phyloP scores from a whole-genome alignment of 2,329 filamentous ascomycete genomes.

The Chaetothyriales sp. region DNA sequence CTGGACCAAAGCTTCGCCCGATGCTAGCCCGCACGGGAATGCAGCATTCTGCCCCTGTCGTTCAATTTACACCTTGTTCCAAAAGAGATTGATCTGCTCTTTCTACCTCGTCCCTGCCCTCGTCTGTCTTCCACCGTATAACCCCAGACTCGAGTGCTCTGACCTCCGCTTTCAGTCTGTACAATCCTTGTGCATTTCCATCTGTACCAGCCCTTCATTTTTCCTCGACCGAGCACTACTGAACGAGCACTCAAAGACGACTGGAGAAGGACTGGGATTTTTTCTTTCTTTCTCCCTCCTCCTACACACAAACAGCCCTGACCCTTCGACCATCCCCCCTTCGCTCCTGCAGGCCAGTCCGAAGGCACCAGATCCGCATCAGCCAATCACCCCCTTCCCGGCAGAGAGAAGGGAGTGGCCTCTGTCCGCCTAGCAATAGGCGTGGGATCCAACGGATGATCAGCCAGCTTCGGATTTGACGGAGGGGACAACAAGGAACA shows the following conservation, averaged over 20 bases:
- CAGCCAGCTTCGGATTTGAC: neutral
- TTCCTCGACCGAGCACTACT: neutral
- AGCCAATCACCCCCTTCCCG: neutral
- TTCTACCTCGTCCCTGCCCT: neutral
- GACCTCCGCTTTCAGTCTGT: neutral
- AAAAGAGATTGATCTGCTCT: neutral
- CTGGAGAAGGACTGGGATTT: too few relatives aligned
- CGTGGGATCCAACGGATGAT: neutral
- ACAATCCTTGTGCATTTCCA: neutral
- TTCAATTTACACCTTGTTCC: neutral
- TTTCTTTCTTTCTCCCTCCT: too few relatives aligned
- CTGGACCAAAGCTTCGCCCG: neutral
- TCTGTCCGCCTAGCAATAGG: neutral
- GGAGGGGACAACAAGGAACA: neutral
- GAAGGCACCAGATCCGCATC: neutral
- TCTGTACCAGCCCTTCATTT: neutral
- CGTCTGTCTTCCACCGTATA: neutral
- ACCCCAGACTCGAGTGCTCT: neutral
- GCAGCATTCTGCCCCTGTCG: neutral
- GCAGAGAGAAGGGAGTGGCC: neutral
- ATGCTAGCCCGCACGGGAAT: neutral
- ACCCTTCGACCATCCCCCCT: neutral
- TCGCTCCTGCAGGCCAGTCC: neutral
- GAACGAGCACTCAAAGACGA: neutral
- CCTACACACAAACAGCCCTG: neutral